Base-by-base conservation (phyloP, 2,329 filamentous ascomycete genomes). In the Lachnellula hyalina region DNA sequence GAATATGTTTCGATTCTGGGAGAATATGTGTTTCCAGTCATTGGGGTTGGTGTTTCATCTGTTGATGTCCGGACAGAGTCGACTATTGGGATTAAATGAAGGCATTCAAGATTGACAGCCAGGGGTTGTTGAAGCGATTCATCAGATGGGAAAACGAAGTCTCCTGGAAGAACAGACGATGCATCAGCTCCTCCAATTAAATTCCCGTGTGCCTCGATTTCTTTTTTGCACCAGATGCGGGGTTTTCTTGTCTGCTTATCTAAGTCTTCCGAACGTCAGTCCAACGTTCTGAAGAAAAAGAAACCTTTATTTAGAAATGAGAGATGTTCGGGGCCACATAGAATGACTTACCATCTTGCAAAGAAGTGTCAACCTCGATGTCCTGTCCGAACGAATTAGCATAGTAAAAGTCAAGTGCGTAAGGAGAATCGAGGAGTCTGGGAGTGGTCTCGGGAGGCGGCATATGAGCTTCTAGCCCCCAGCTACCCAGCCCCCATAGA, bases 71-170 rank as follows among this genome's bases (percentile, higher is more conserved):
- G 35, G n/a, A 53, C 70, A 15, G 75, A 76, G 45, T 78, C 75
- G 12, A 70, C 65, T 0, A 75, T 68, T 1, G 73, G 64, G 35
- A 72, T 72, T 7, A 85, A 72, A 47, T 80, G 74, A 3, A 86
- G 69, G 0, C 75, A 74, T 34, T 75, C 72, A 15, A 86, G 70
- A 21, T 75, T 74, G 45, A 84, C 71, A 17, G 81, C 72, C 38
- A 73, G 69, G 6, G 75, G 73, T 14, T 71, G 61, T 64, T 84
- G 56, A 7, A 49, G 81, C 14, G 72, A 71, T 56, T 79, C 80
- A 56, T 85, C 81, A 52, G 77, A 76, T 0, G 82, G 83, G 40
- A 85, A 78, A 47, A 81, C 77, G 57, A 86, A 87, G 67, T 86
- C 84, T 19, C 78, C 82, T 1, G 82, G 80, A 2, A 83, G 70